Evolutionary conservation across 2,329 filamentous ascomycete genomes (phyloP).

Genomic region (Paracoccidioides lutzii): DNA sequence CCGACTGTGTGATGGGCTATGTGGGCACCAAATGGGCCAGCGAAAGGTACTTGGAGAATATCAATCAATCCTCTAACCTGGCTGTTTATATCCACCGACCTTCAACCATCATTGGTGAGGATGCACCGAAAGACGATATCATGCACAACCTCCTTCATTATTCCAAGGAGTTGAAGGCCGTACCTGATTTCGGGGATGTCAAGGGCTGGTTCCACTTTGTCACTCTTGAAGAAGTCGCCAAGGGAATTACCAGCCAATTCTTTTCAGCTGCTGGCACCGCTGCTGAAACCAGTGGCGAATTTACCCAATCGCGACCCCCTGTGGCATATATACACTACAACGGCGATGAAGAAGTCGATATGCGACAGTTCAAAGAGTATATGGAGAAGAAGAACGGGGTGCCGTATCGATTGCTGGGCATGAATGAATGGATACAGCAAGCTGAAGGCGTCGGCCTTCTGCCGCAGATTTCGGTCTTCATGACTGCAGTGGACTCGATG

Average conservation of each 20-base stretch:
- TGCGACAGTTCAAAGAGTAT: neutral
- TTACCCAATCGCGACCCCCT: neutral
- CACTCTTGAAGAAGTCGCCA: conserved; percentile 5
- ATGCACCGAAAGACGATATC: conserved; percentile 6
- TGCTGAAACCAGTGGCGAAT: neutral
- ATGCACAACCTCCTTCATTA: conserved; percentile 8
- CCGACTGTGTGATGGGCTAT: conserved; percentile 25
- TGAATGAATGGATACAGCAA: neutral
- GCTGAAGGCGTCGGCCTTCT: neutral
- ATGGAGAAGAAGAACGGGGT: neutral
- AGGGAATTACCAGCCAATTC: conserved; percentile 1
- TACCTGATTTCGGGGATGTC: conserved; percentile 4
- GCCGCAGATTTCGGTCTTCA: neutral
- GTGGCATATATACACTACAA: neutral
- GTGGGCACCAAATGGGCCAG: conserved; percentile 28
- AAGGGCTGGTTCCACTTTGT: conserved; percentile 8
- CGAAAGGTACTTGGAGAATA: conserved; percentile 26
- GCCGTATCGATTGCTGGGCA: neutral
- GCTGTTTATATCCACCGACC: conserved; percentile 8
- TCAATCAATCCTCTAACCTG: neutral
- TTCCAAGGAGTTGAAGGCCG: conserved; percentile 4
- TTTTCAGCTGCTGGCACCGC: neutral
- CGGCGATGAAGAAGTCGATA: neutral
- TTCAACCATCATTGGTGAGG: conserved; percentile 6
- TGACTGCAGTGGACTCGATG: neutral